A percentile compares a stretch with the other conserved stretches of the same genome.
phyloP scores from a whole-genome alignment of 108 stramenopile species.

The Phaeodactylum tricornutum region DNA sequence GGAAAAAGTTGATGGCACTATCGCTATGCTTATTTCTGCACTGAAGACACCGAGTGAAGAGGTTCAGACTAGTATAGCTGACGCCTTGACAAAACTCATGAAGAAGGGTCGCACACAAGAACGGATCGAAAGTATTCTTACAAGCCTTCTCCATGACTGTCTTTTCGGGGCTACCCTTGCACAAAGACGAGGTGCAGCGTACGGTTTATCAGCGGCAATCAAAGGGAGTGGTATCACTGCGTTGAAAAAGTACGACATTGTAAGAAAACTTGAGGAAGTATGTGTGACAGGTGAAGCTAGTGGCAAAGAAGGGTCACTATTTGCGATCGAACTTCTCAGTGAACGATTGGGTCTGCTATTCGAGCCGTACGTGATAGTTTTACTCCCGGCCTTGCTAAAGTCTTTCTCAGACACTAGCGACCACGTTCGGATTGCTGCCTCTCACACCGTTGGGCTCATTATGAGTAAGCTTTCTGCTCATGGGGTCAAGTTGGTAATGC shows the following conservation, averaged over 20 bases:
- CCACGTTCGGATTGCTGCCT: slow-evolving; percentile 87
- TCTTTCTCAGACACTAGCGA: slow-evolving; percentile 90
- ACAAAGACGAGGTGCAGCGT: slow-evolving; percentile 85
- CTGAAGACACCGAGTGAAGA: slow-evolving; percentile 76
- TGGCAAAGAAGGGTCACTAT: slow-evolving; percentile 91
- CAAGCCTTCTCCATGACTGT: slow-evolving; percentile 47
- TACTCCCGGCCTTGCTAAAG: slow-evolving; percentile 91
- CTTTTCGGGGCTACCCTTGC: slow-evolving; percentile 54
- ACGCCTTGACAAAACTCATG: slow-evolving; percentile 69
- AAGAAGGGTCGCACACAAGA: slow-evolving; percentile 78
- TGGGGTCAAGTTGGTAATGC: slow-evolving; percentile 96
- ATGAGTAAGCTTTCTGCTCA: slow-evolving; percentile 95
- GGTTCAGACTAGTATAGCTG: slow-evolving; percentile 80
- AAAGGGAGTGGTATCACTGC: slow-evolving; percentile 96
- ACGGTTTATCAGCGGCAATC: slow-evolving; percentile 93
- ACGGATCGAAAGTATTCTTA: slow-evolving; percentile 54
- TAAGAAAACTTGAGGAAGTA: slow-evolving; percentile 81
- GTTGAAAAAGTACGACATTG: slow-evolving; percentile 89
- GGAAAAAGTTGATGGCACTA: slow-evolving; percentile 62
- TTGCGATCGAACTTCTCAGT: slow-evolving; percentile 91
- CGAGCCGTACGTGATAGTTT: slow-evolving; percentile 97
- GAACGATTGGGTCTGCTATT: slow-evolving; percentile 88
- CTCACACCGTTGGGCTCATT: slow-evolving; percentile 76
- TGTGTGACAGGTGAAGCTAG: slow-evolving; percentile 44
- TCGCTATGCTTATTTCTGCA: slow-evolving; percentile 73